These are phyloP conservation scores for Aspergillus pseudoviridinutans DNA, from an alignment of 2,329 filamentous ascomycete genomes.

Conservation along the genomic window DNA sequence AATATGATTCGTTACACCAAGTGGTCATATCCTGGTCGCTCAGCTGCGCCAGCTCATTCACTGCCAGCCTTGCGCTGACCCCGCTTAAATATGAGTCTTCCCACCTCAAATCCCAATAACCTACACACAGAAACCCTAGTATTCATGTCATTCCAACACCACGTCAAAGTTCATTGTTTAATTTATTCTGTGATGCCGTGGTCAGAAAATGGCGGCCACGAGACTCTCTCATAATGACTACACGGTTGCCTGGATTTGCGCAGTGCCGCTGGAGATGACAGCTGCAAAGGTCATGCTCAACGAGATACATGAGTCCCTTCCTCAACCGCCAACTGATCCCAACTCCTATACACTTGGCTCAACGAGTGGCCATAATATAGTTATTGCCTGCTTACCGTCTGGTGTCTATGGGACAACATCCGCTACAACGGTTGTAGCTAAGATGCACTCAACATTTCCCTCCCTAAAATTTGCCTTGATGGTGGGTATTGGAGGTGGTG, in stretches of 20 bases:
- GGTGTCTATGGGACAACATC: constrained; percentile 2
- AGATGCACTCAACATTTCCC: not conserved
- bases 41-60: too few relatives aligned
- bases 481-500: constrained; percentile 13
- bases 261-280: constrained; percentile 12
- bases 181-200: too few relatives aligned
- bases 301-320: not conserved
- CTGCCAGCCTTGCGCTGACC: too few relatives aligned
- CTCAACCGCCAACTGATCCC: not conserved
- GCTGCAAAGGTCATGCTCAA: constrained; percentile 15
- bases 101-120: too few relatives aligned
- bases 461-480: constrained; percentile 5
- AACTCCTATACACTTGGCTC: constrained; percentile 15
- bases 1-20: too few relatives aligned
- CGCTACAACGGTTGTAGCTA: not conserved
- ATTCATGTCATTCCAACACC: too few relatives aligned
- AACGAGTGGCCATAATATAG: constrained; percentile 14
- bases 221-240: constrained; percentile 8
- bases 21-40: too few relatives aligned
- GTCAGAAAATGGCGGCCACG: too few relatives aligned
- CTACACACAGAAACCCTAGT: too few relatives aligned
- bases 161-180: too few relatives aligned
- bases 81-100: too few relatives aligned
- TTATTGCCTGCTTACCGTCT: constrained; percentile 13
- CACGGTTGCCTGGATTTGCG: constrained; percentile 14